phyloP scores from a whole-genome alignment of 768 basidiomycete genomes.

The Boletus bicolor region DNA sequence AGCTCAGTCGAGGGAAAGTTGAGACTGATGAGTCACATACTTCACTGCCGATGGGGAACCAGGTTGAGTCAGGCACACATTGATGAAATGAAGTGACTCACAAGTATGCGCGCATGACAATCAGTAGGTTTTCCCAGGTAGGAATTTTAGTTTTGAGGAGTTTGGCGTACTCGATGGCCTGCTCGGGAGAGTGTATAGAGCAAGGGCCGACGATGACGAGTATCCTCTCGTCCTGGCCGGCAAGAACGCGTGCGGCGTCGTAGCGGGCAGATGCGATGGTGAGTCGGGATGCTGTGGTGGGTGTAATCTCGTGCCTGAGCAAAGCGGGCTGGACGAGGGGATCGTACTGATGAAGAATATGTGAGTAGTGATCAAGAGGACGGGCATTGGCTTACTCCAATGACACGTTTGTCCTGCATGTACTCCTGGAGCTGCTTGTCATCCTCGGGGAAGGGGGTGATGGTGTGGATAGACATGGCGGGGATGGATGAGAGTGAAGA shows the following conservation, averaged over 20 bases:
- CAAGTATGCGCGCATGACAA: constrained; percentile 98
- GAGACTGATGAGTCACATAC: constrained; percentile 21
- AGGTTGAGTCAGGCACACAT: constrained; percentile 34
- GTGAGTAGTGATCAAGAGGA: constrained; percentile 13
- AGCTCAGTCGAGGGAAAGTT: constrained; percentile 7
- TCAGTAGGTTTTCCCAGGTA: constrained; percentile 71
- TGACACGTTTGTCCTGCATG: constrained; percentile 78
- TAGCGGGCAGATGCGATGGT: constrained; percentile 81
- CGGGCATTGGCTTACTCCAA: constrained; percentile 51
- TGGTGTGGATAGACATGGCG: constrained; percentile 36
- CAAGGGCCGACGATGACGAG: constrained; percentile 95
- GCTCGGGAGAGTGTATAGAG: constrained; percentile 86
- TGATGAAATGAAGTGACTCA: constrained; percentile 42
- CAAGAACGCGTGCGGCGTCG: constrained; percentile 72
- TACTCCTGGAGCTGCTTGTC: constrained; percentile 61
- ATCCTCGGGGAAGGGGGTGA: constrained; percentile 66
- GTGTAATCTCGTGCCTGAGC: constrained; percentile 81
- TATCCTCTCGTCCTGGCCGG: constrained; percentile 81
- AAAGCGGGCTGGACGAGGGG: constrained; percentile 94
- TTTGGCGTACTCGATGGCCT: constrained; percentile 81
- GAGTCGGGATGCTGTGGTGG: constrained; percentile 57
- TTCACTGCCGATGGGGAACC: constrained; percentile 33
- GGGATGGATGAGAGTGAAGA: background rate
- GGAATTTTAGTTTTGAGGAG: constrained; percentile 65
- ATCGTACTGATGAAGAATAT: constrained; percentile 61